Evolutionary conservation across 2,329 filamentous ascomycete species (phyloP).

Genomic region (Claviceps digitariae): DNA sequence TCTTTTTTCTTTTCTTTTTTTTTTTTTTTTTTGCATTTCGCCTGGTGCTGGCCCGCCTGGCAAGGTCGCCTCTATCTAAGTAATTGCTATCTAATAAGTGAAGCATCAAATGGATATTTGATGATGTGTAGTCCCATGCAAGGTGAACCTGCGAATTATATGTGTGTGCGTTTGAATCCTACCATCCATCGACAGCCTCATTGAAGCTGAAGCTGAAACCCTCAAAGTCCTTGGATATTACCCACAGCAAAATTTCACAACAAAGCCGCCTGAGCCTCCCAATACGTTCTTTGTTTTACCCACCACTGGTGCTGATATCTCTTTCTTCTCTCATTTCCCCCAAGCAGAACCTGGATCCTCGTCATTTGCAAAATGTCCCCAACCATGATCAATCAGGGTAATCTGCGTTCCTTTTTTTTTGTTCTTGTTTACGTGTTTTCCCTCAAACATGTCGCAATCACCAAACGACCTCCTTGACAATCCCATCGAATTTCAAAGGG

Average conservation of each 20-base stretch:
- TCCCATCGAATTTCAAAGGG: constrained; percentile 18
- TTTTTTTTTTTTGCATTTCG: not conserved
- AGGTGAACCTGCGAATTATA: not conserved
- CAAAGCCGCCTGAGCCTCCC: not conserved
- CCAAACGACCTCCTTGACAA: too few species aligned
- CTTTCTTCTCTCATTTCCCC: not conserved
- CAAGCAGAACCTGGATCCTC: not conserved
- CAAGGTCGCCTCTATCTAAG: constrained; percentile 4
- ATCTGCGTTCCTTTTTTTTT: not conserved
- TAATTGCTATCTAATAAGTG: constrained; percentile 4
- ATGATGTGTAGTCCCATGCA: constrained; percentile 1
- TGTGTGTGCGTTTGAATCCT: not conserved
- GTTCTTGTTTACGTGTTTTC: not conserved
- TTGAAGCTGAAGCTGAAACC: not conserved
- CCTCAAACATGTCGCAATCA: not conserved
- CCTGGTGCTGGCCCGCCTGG: not conserved
- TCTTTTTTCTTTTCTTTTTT: too few species aligned
- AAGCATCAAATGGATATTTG: not conserved
- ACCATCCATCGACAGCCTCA: not conserved
- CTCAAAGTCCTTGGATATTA: not conserved
- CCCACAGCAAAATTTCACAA: constrained; percentile 2
- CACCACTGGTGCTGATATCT: not conserved
- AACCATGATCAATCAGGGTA: not conserved
- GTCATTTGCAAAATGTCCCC: not conserved
- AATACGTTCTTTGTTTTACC: not conserved